Evolutionary conservation across 176 grass and related monocot species (phyloP).

Genomic region (Secale cereale): DNA sequence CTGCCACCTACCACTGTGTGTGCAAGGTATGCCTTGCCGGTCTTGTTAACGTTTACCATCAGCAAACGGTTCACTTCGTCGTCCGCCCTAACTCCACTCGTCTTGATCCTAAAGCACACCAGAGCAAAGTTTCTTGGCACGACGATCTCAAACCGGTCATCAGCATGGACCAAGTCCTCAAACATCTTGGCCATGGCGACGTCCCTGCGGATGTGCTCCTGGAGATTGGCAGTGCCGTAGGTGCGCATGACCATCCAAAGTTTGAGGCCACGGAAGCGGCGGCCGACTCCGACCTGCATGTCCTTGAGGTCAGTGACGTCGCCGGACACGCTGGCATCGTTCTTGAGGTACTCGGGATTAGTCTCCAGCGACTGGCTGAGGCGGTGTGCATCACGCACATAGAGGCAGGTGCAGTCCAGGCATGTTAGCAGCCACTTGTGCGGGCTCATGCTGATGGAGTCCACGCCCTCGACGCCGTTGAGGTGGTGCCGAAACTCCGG

Average conservation of each 20-base stretch:
- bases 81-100: background rate
- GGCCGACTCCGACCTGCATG: slow-evolving; percentile 8
- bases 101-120: background rate
- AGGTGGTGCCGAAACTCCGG: background rate
- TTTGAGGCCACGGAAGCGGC: background rate
- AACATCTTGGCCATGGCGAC: background rate
- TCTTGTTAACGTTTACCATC: background rate
- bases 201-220: background rate
- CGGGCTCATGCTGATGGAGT: background rate
- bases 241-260: background rate
- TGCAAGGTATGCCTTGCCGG: background rate
- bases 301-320: background rate
- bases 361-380: background rate
- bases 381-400: background rate
- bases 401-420: slow-evolving; percentile 8
- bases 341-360: background rate
- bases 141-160: background rate
- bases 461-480: background rate
- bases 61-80: background rate
- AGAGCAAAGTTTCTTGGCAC: background rate
- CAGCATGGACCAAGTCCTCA: background rate
- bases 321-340: background rate
- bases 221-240: background rate
- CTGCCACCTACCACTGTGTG: background rate
- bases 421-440: slow-evolving; percentile 9